Evolutionary conservation across 2,329 filamentous ascomycete species (phyloP).

Genomic region (Penicillium sp.): DNA sequence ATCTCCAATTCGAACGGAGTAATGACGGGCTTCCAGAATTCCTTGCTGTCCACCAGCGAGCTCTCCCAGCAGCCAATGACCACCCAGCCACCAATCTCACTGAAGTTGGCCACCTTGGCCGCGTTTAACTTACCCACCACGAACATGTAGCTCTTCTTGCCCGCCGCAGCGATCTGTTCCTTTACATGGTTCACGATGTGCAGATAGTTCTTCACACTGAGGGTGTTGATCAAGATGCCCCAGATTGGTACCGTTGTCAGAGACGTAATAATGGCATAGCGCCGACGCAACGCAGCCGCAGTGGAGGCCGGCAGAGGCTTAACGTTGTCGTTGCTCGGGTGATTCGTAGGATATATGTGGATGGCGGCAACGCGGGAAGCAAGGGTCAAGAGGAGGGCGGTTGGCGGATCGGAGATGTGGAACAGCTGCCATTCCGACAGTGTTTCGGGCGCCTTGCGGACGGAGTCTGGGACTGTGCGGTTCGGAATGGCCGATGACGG

Average conservation of each 20-base stretch:
- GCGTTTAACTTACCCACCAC: conserved; percentile 96
- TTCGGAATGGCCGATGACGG: conserved; percentile 83
- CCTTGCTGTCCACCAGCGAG: conserved; percentile 81
- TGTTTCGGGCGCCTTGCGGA: conserved; percentile 44
- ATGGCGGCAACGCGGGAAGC: conserved; percentile 76
- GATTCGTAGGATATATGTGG: conserved; percentile 68
- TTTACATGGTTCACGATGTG: conserved; percentile 73
- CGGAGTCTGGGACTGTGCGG: conserved; percentile 61
- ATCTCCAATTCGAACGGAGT: conserved; percentile 92
- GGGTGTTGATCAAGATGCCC: conserved; percentile 92
- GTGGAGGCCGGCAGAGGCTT: conserved; percentile 51
- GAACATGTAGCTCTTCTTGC: conserved; percentile 94
- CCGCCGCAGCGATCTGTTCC: conserved; percentile 68
- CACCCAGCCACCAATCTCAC: conserved; percentile 93
- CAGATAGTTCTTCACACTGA: conserved; percentile 88
- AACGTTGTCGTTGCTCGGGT: conserved; percentile 25
- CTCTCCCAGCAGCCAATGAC: conserved; percentile 99
- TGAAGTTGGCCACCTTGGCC: conserved; percentile 94
- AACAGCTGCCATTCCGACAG: conserved; percentile 73
- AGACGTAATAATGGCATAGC: conserved; percentile 81
- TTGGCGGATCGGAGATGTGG: conserved; percentile 77
- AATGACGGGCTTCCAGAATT: conserved; percentile 83
- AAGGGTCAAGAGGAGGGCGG: conserved; percentile 80
- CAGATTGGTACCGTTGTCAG: conserved; percentile 80
- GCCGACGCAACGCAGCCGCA: conserved; percentile 67